Evolutionary conservation across 768 basidiomycete genomes (phyloP), one percentile per base, ranked within the genome.

Genomic region (Suillus fuscotomentosus): DNA sequence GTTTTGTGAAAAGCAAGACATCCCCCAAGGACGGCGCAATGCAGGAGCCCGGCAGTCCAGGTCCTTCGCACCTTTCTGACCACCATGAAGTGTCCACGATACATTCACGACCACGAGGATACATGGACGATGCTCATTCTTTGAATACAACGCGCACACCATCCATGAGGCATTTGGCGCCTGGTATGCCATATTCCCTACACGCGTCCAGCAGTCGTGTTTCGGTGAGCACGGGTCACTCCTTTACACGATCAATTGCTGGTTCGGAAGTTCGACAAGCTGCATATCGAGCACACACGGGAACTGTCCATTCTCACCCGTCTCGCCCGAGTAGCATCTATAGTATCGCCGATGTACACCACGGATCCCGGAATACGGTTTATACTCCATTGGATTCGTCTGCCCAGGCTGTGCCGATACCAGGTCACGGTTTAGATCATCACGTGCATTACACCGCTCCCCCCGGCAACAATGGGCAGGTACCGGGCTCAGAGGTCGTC

Each of bases 401-500:
- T 59, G 8, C 10, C 5, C 57, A 59, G 10, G 41, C 41, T 20
- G 17, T 59, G 2, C 57, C 57, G 1, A 10, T 17, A 31, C 20
- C 24, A 42, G 41, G 31, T 20, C 10, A 11, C 3, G 57, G 6
- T 20, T 13, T 42, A 5, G 27, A 13, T 27, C 24, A 11, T 14
- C 34, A 27, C 3, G 42, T n/a, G 20, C 24, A 31, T 9, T 20
- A 51, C 5, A 38, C 64, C 45, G 67, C 69, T 13, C 42, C 11
- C 14, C 71, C 70, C 2, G 57, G 24, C 41, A 42, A 1, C 2
- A 45, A 64, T 34, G 55, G 38, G 24, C 56, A 41, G 24, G 54
- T n/a, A 31, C 69, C 67, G 5, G 72, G 66, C 41, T 3, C 24
- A 1, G 57, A 60, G 1, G 57, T 60, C 22, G 48, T 51, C 14